Evolutionary conservation across 371 early-diverging fungal genomes (phyloP), one percentile per base, ranked within the genome.

Genomic region (Conidiobolus incongruus): DNA sequence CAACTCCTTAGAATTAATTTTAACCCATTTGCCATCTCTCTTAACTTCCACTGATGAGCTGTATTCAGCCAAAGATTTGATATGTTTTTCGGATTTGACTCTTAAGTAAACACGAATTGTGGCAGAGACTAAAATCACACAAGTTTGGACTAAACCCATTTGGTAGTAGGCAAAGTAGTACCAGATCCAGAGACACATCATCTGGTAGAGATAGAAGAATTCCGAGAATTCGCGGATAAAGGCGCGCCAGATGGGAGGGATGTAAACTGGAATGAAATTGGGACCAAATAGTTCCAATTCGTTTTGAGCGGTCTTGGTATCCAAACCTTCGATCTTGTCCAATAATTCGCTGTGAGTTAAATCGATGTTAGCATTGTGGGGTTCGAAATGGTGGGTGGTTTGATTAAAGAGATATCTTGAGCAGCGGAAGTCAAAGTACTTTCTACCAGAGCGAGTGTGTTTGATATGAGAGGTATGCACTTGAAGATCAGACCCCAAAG

Each of bases 171-270:
- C 67, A 52, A 70, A 68, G 58, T 72, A 72, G 53, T 75, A 74
- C 55, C 75, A 83, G 13, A 76, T 63, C 72, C 72, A 72, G 33
- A 83, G 62, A 16, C 61, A 62, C 47, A 75, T 66, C 35, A 77
- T 58, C 53, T 83, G 81, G 48, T 79, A 83, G 23, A 81, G 60
- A 52, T 81, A 83, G 46, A 81, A 79, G 52, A 77, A 70, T 11
- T 70, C 63, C 8, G 69, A 48, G 46, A 78, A 75, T 55, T 81
- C 83, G 40, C 65, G 70, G 32, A 57, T 50, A 20, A 76, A 39
- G 4, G 73, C 78, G 41, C 49, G 46, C 19, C 47, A 37, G 39
- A 76, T 50, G 34, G 62, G 53, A 28, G 72, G 69, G 29, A 79
- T 66, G 13, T 60, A 54, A 20, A 75, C 75, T 35, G 60, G 51